Conservation (phyloP, 1,284 basidiomycete species). For the Ustilago esculenta region DNA sequence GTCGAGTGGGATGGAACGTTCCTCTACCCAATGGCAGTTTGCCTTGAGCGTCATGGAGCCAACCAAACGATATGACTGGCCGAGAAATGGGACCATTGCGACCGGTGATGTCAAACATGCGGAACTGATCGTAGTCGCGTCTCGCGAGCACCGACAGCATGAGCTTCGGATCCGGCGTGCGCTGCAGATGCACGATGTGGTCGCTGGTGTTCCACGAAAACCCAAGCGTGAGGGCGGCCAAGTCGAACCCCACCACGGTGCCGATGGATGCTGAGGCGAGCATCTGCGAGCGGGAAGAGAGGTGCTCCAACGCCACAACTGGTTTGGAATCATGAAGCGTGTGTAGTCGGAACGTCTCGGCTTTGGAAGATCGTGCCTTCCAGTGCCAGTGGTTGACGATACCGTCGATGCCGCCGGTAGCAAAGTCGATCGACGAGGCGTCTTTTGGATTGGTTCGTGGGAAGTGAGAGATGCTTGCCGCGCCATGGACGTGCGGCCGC, state of each 20-base stretch:
- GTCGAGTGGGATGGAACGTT: conserved; percentile 28
- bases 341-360: conserved; percentile 19
- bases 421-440: conserved; percentile 33
- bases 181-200: conserved; percentile 37
- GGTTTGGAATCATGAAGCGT: conserved; percentile 30
- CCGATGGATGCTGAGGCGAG: conserved; percentile 34
- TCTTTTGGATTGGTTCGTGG: conserved; percentile 26
- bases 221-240: conserved; percentile 21
- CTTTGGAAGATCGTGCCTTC: conserved; percentile 7
- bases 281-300: conserved; percentile 13
- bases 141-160: conserved; percentile 31
- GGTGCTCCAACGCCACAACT: conserved; percentile 32
- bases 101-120: conserved; percentile 43
- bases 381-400: conserved; percentile 45
- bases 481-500: conserved; percentile 29
- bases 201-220: conserved; percentile 45
- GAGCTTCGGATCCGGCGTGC: conserved; percentile 38
- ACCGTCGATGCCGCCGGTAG: conserved; percentile 43
- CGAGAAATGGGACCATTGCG: conserved; percentile 30
- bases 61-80: conserved; percentile 40
- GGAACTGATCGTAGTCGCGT: conserved; percentile 45
- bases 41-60: conserved; percentile 38
- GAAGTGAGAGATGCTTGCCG: conserved; percentile 30
- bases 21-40: conserved; percentile 29
- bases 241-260: conserved; percentile 33